Base-by-base conservation (phyloP, 306 rosid species). In the Rosa rugosa region DNA sequence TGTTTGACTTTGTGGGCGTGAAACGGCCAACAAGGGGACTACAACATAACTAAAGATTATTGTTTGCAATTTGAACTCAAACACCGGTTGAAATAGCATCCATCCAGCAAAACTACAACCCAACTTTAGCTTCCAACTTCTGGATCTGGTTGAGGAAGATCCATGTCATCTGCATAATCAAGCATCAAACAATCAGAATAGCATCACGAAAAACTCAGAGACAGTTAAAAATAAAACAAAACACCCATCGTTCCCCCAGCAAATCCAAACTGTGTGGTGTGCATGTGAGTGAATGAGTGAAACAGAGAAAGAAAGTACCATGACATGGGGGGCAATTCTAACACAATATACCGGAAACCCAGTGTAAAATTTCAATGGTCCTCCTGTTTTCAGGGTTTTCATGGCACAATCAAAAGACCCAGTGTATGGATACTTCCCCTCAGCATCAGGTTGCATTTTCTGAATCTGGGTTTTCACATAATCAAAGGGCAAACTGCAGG, bases 401-500 rank as follows among this genome's bases (percentile, higher is more conserved):
- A 73, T 1, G 11, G 86, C 89, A 88, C 99, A 95, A 79, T 95
- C 97, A 64, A 93, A 23, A 64, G 99, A 95, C 54, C 99, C 97
- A 3, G 94, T 84, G 88, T 91, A 95, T 36, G 98, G 99, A 81
- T 86, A 90, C 86, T 89, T 91, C 76, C 98, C 99, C 20, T 87
- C 86, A 22, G 98, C 97, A 85, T 95, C 91, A 22, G 99, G 98
- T 80, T 95, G 98, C 99, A 95, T 95, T 84, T 93, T 95, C 88
- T 93, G 99, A 72, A 93, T 93, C 79, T 95, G 99, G 66, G 99
- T 95, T 86, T 95, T 95, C 49, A 95, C 97, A 23, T 95, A 95
- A 83, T 95, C 98, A 79, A 93, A 95, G 53, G 99, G 99, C 81
- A 95, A 87, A 90, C 96, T 95, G 90, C 97, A 95, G 57, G 98